Evolutionary conservation across 805 yeast species (phyloP), one percentile per base, ranked within the genome.

Genomic region (Yarrowia sp.): DNA sequence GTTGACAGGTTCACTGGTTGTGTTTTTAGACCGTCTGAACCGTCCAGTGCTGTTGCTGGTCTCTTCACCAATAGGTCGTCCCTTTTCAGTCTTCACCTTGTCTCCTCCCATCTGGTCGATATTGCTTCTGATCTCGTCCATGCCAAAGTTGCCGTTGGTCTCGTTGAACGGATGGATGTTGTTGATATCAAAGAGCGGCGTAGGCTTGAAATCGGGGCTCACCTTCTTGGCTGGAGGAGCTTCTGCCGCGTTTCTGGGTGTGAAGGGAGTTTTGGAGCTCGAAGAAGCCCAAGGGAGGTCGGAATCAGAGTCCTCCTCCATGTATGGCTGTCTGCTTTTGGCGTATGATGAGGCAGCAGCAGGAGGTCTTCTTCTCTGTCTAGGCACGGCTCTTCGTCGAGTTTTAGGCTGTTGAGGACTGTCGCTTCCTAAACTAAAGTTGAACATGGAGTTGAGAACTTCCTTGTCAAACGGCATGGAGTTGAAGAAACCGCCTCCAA

Each of bases 141-240:
- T 70, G 36, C 72, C 70, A 69, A 77, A 77, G 53, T 74, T 72
- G 38, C 78, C 77, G 36, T 50, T 38, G 2, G 75, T 73, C 52
- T 75, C 76, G 16, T 76, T 72, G 64, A 75, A 73, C n/a, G 78
- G 77, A 11, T 76, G 70, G 12, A 71, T 72, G 32, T 69, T 69
- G 11, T 36, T 58, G 43, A 72, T 36, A 15, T 70, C 72, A 14
- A 63, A 63, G 26, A 63, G 26, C 3, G 67, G 67, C 2, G 53
- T 16, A 11, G 32, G 53, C 10, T 40, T 48, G 22, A 14, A 61
- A 1, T 46, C 67, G 8, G 67, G 67, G 40, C 48, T 63, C 12
- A 35, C 35, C 36, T 59, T 59, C 11, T 59, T 59, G 11, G 42
- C 2, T 1, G 65, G 65, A 11, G 42, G 52, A 16, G 40, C 49